phyloP scores from a whole-genome alignment of 495 filamentous ascomycete genomes.

The Parathielavia appendiculata region DNA sequence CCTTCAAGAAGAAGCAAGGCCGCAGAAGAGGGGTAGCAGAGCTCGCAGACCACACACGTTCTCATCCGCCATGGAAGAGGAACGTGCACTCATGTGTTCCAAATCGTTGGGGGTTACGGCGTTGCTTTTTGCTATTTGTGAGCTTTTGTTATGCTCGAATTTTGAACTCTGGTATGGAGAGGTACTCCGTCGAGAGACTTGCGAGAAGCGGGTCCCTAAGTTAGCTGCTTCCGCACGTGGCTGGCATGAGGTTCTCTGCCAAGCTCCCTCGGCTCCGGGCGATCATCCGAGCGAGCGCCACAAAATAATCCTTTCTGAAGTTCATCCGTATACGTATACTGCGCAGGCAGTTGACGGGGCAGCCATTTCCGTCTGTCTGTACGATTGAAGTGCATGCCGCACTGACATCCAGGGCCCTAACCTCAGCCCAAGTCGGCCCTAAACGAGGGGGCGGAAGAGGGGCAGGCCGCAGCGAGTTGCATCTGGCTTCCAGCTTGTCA shows the following conservation, averaged over 20 bases:
- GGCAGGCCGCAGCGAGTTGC: background rate
- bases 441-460: background rate
- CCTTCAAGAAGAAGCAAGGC: background rate
- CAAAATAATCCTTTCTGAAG: no score
- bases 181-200: background rate
- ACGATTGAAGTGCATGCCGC: background rate
- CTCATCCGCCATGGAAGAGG: background rate
- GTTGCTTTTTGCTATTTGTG: no score
- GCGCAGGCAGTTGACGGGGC: no score
- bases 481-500: background rate
- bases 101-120: background rate
- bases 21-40: background rate
- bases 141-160: no score
- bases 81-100: background rate
- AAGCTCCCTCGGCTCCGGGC: background rate
- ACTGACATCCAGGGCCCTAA: background rate
- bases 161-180: no score
- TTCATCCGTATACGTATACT: no score
- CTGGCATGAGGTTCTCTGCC: background rate
- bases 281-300: background rate
- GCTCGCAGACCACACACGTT: background rate
- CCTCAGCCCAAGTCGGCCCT: background rate
- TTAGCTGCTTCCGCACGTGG: background rate
- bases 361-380: no score
- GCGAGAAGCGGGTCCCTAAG: background rate